These are phyloP conservation scores for Fraxinus platypoda DNA, from an alignment of 305 asterid species.

Conservation along the genomic window DNA sequence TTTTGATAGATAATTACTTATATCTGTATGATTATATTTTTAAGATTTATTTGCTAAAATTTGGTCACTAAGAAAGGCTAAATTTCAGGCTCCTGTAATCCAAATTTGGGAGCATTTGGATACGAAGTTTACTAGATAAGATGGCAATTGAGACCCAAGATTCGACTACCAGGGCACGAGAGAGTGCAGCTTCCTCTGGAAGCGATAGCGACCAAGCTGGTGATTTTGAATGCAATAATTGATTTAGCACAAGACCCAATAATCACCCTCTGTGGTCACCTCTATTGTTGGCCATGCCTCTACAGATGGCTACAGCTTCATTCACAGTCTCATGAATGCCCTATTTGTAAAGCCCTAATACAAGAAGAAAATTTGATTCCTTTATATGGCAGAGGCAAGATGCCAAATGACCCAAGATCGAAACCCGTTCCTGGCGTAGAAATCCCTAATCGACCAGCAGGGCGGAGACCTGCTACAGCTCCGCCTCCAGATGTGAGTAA, in stretches of 20 bases:
- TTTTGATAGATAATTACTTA: not conserved
- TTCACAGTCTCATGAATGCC: conserved; percentile 65
- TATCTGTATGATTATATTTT: not conserved
- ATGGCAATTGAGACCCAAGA: conserved; percentile 45
- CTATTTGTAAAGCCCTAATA: conserved; percentile 72
- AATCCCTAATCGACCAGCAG: conserved; percentile 66
- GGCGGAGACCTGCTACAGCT: conserved; percentile 59
- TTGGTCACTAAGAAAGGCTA: not conserved
- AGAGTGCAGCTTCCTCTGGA: conserved; percentile 33
- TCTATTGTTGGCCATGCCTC: conserved; percentile 79
- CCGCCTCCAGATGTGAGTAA: conserved; percentile 35
- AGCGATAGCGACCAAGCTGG: conserved; percentile 44
- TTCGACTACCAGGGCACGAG: conserved; percentile 24
- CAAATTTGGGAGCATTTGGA: conserved; percentile 9
- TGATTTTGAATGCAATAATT: conserved; percentile 70
- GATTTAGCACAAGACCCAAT: conserved; percentile 74
- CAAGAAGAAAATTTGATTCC: conserved; percentile 67
- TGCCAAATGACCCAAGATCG: conserved; percentile 59
- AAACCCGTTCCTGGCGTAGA: conserved; percentile 65
- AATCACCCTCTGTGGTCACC: conserved; percentile 74
- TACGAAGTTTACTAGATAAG: not conserved
- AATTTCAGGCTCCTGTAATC: not conserved
- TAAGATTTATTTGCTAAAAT: not conserved
- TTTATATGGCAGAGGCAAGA: conserved; percentile 63
- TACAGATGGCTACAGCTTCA: conserved; percentile 67